Base-by-base conservation (phyloP, 768 basidiomycete species). In the Steccherinum ochraceum region DNA sequence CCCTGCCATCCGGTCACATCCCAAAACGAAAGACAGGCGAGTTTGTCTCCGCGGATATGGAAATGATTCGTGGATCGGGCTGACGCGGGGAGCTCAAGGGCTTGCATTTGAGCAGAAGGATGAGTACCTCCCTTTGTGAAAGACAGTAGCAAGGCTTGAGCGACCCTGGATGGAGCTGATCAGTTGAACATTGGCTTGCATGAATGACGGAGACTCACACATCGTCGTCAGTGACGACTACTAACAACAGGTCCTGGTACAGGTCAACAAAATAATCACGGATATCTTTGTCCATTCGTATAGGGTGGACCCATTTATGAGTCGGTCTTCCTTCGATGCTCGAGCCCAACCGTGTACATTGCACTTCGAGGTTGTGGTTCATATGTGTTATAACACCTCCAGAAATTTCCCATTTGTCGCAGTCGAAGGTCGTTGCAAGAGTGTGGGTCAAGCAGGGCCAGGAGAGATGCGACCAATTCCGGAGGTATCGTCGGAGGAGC, bases 211-310 rank as follows among this genome's bases (percentile, higher is more conserved):
- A 7, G 7, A 35, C 30, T 16, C 30, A 35, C 30, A 16, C 16
- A 7, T 35, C 30, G 16, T 35, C 30, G 7, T 35, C 7, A 16
- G 7, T 25, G 23, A 42, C 25, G 18, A 50, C 19, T 2, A 25
- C 25, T 4, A 52, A 47, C 10, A 49, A 35, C 24, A 55, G 25
- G 26, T 52, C 50, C 24, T 55, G 54, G 5, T 46, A 50, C 1
- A 50, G 54, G 41, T 55, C 54, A 26, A 51, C 46, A 1, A 50
- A 48, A 27, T 51, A 52, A 24, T 51, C 50, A n/a, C n/a, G n/a
- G 3, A 39, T n/a, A 7, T 51, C 19, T 24, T 45, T 4, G n/a
- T n/a, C n/a, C 16, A 49, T 48, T 18, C n/a, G 30, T 5, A 48
- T 13, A 21, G 40, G 50, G 20, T 40, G 19, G 21, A 21, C 21